Base-by-base conservation (phyloP, 2,329 filamentous ascomycete genomes). In the Uncinocarpus reesii region DNA sequence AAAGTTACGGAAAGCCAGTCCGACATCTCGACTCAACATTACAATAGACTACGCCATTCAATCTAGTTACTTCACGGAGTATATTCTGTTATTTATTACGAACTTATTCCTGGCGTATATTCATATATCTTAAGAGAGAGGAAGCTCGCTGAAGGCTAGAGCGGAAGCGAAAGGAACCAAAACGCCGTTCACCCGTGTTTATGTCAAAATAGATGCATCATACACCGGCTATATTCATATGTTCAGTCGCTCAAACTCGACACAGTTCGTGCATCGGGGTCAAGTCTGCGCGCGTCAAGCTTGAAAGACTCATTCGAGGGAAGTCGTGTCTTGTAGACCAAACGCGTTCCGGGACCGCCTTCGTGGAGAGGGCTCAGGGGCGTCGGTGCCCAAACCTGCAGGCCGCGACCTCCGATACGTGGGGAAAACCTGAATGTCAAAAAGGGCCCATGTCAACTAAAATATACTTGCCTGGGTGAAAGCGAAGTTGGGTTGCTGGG, bases 371-470 rank as follows among this genome's bases (percentile, higher is more conserved):
- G 81, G 76, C 48, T 89, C 79, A 59, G 81, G 75, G 55, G 89
- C 75, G 65, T 94, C 88, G 54, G 95, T 80, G 10, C 89, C 88
- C 2, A 87, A 86, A 0, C 88, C 88, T 45, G 89, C 76, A 26
- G 83, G 66, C 53, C 84, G 78, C 41, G 75, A 71, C 59, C 74
- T 73, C 61, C 86, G 76, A 61, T 85, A 68, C 15, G 64, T 63
- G 15, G 77, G 76, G 57, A 80, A 80, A 48, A 80, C 69, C 77
- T 80, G 53, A 13, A 29, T 16, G 8, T 8, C 15, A 41, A 23
- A 13, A 37, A 37, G 18, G 23, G n/a, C 20, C 18, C 23, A 40
- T 40, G 34, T 38, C 11, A 47, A 35, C 11, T 3, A 31, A 31
- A 26, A 20, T 35, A 7, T 15, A 5, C 8, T 16, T 16, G 24